A percentile compares a stretch with the other conserved stretches of the same genome.
These are phyloP conservation scores for Zymoseptoria brevis DNA, from an alignment of 2,329 filamentous ascomycete species.

Conservation along the genomic window DNA sequence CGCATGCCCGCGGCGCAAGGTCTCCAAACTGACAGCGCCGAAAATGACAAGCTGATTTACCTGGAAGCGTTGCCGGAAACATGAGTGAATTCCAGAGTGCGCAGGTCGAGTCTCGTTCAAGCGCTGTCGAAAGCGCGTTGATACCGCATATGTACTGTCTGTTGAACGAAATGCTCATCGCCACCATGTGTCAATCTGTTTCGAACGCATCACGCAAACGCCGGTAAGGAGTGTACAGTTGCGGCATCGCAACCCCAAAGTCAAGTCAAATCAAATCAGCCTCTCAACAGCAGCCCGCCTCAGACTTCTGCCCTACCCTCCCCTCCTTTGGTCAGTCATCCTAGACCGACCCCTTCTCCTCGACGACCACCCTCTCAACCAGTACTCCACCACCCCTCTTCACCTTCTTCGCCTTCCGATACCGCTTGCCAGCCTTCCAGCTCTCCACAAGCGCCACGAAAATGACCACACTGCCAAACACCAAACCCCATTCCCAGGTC, in stretches of 20 bases:
- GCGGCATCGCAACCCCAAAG: background rate
- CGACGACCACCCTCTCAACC: background rate
- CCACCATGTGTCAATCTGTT: background rate
- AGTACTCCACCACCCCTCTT: background rate
- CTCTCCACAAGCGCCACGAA: constrained; percentile 37
- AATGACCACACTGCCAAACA: constrained; percentile 33
- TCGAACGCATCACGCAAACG: background rate
- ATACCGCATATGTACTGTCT: background rate
- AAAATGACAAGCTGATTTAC: too few relatives aligned
- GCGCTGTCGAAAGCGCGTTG: background rate
- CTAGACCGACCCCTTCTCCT: constrained; percentile 4
- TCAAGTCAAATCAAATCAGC: background rate
- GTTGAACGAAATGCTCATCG: background rate
- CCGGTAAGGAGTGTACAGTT: background rate
- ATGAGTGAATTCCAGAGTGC: too few relatives aligned
- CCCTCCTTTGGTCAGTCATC: background rate
- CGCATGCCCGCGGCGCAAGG: too few relatives aligned
- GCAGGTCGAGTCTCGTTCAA: background rate
- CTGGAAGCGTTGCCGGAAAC: too few relatives aligned
- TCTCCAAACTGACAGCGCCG: too few relatives aligned
- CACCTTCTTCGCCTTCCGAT: constrained; percentile 7
- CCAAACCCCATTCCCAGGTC: constrained; percentile 41
- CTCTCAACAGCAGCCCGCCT: background rate
- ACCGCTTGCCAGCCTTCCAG: constrained; percentile 40
- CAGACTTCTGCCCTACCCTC: background rate